phyloP scores from a whole-genome alignment of 306 rosid species.

The Cucumis cinereus region DNA sequence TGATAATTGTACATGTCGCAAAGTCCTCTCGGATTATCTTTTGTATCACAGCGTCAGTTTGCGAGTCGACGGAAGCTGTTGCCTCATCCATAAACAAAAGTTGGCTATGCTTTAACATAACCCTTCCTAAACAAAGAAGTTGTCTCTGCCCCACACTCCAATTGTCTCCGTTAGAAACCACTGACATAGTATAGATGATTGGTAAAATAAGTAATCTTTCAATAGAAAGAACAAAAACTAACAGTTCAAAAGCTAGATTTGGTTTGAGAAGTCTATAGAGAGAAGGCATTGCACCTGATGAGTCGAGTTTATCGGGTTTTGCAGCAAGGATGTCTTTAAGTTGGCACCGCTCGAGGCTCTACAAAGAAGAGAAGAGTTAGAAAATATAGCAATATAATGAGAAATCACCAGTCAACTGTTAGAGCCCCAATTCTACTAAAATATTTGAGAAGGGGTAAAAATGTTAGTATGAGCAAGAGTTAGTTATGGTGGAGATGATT shows the following conservation, averaged over 20 bases:
- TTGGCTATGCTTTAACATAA: slow-evolving; percentile 80
- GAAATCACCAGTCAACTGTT: not conserved
- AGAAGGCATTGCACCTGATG: slow-evolving; percentile 42
- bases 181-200: slow-evolving; percentile 18
- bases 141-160: slow-evolving; percentile 99
- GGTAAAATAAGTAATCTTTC: not conserved
- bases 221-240: not conserved
- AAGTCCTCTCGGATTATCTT: slow-evolving; percentile 86
- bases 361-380: slow-evolving; percentile 1
- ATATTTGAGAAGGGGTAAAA: too few species aligned
- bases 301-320: slow-evolving; percentile 67
- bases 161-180: slow-evolving; percentile 79
- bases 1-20: slow-evolving; percentile 70
- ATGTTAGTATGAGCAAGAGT: too few species aligned
- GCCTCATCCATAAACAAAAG: slow-evolving; percentile 93
- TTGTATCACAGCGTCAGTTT: slow-evolving; percentile 81
- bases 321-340: slow-evolving; percentile 71
- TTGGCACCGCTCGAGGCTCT: slow-evolving; percentile 91
- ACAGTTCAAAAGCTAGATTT: not conserved
- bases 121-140: slow-evolving; percentile 81
- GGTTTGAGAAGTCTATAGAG: not conserved
- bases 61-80: slow-evolving; percentile 94
- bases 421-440: too few species aligned
- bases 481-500: too few species aligned
- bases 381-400: not conserved